These are phyloP conservation scores for Gossypium thurberi DNA, from an alignment of 345 rosid genomes.

Conservation along the genomic window DNA sequence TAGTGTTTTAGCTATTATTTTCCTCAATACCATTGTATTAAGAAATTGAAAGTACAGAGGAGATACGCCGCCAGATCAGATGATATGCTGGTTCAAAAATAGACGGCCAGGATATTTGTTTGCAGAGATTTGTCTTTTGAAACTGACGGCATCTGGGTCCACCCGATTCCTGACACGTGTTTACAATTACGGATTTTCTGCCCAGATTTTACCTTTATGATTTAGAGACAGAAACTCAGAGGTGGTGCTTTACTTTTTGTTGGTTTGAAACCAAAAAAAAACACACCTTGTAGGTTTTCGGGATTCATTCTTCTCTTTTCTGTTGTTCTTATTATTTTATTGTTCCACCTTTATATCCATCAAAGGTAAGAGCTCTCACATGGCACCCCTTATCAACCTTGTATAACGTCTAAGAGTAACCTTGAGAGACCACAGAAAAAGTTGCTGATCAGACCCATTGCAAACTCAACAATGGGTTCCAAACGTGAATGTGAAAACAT, in stretches of 20 bases:
- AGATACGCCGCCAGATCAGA: slow-evolving; percentile 12
- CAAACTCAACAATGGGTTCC: no score
- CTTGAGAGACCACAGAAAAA: no score
- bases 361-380: no score
- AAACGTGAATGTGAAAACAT: no score
- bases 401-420: no score
- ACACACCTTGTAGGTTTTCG: neutral
- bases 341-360: neutral
- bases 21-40: no score
- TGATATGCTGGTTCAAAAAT: slow-evolving; percentile 9
- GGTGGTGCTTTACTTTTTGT: neutral
- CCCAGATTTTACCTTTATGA: neutral
- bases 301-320: neutral
- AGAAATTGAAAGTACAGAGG: neutral
- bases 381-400: no score
- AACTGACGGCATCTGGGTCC: neutral
- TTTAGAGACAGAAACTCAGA: slow-evolving; percentile 9
- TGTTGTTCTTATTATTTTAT: no score
- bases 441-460: no score
- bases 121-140: neutral
- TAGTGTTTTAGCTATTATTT: no score
- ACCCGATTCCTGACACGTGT: neutral
- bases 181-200: neutral
- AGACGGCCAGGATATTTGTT: slow-evolving; percentile 3
- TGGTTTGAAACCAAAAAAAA: neutral